Base-by-base conservation (phyloP, 768 basidiomycete genomes). In the Cytidiella melzeri region DNA sequence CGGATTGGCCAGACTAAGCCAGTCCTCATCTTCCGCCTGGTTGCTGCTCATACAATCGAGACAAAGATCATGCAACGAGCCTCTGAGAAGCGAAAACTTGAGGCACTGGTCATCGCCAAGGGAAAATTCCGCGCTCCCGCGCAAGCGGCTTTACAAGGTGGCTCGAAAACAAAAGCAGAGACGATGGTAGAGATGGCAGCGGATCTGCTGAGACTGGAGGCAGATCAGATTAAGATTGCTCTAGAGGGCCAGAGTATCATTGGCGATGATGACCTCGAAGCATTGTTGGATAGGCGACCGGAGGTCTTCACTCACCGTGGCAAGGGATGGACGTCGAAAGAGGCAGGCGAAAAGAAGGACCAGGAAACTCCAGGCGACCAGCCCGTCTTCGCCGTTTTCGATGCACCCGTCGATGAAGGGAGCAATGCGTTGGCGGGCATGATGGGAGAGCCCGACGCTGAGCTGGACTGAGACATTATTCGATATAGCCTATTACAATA, bases 81-180 rank as follows among this genome's bases (percentile, higher is more conserved):
- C 5, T 75, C 76, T 6, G 87, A 89, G 71, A 92, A 92, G 69
- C 79, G 90, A 41, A 84, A 90, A 65, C 77, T 99, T 4, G 96
- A 98, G 69, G 90, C 90, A 1, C 73, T 98, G 30, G 93, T 99
- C 59, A 97, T 98, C 60, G 92, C 91, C 7, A 89, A 93, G 68
- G 92, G 89, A 53, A 90, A 92, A 69, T 93, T 93, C 71, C 87
- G 82, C 57, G 80, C 76, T 67, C 87, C 90, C 0, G 79, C 77
- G 4, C 69, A 73, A 48, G 76, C 64, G 4, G 77, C 73, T 48
- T 65, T 15, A 59, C 67, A 69, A 41, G 3, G 37, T 36, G 23
- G 12, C 9, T 48, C 47, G 19, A 39, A 53, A 19, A 75, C 66
- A 54, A 83, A 81, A 61, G 69, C 71, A 1, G 80, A 84, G 66